Base-by-base conservation (phyloP, 2,329 filamentous ascomycete species). In the Diplocarpon rosae region DNA sequence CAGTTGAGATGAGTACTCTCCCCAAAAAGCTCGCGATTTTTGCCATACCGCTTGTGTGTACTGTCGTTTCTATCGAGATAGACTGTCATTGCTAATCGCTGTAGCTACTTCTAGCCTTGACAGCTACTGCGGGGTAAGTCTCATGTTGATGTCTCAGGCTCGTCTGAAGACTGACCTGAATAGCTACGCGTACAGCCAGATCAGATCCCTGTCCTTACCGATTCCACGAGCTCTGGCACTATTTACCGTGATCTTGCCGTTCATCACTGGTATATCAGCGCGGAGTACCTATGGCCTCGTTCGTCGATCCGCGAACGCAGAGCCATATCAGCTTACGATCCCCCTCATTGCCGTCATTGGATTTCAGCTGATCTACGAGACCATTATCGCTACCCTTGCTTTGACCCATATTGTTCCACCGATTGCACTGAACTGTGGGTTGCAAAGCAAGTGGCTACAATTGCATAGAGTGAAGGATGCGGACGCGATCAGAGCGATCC, bases 361-460 rank as follows among this genome's bases (percentile, higher is more conserved):
- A 14, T 55, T 60, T 33, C 56, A 59, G 33, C 46, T 60, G 13
- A 53, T 60, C n/a, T 59, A 59, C 48, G 59, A 61, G 41, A 61
- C 56, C 1, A 39, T 59, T 16, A 45, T 62, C 16, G 58, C 49
- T 14, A 62, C 59, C 2, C 48, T 61, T 2, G 55, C 59, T 1
- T 40, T 60, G 41, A 57, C 58, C 14, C 48, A 59, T 43, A 58
- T 60, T 11, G 32, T 58, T 4, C 57, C 58, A 15, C 55, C 55
- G 17, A 44, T 49, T 2, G 39, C 56, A 5, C 38, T 59, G 30
- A 28, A 66, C n/a, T 85, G 81, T 57, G 63, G 66, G 1, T 61
- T 85, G n/a, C 65, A 75, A 8, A 64, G 65, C 2, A 61, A 59
- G 32, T 86, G 82, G 82, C 63, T 67, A 52, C 50, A 47, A 2